These are phyloP conservation scores for Domatiomyces globalis DNA, from an alignment of 2,329 filamentous ascomycete genomes.

Conservation along the genomic window DNA sequence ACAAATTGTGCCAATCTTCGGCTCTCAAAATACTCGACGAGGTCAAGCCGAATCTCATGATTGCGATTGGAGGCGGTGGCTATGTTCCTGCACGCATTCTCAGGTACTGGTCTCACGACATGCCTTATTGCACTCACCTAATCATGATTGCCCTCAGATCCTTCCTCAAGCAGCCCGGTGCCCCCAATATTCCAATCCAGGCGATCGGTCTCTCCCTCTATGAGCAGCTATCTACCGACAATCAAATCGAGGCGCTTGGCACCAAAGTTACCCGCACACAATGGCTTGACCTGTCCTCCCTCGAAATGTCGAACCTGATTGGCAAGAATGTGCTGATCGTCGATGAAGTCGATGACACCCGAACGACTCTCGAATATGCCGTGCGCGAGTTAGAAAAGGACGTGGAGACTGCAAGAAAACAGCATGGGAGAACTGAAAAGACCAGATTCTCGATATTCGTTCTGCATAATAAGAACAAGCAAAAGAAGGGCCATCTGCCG, in stretches of 20 bases:
- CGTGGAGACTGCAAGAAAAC: constrained; percentile 63
- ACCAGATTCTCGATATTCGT: constrained; percentile 93
- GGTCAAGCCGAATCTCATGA: constrained; percentile 90
- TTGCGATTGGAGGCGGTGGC: constrained; percentile 93
- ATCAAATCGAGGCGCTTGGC: constrained; percentile 60
- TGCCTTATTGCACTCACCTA: not conserved
- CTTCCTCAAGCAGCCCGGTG: constrained; percentile 79
- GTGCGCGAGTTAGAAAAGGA: constrained; percentile 91
- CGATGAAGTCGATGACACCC: constrained; percentile 89
- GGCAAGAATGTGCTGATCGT: constrained; percentile 87
- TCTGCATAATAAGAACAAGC: constrained; percentile 97
- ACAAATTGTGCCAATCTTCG: constrained; percentile 87
- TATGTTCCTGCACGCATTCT: constrained; percentile 96
- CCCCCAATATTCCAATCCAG: constrained; percentile 95
- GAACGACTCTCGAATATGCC: constrained; percentile 86
- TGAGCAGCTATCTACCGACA: constrained; percentile 57
- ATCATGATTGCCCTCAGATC: constrained; percentile 36
- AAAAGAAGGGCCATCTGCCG: constrained; percentile 79
- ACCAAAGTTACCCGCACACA: constrained; percentile 95
- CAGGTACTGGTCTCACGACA: constrained; percentile 36
- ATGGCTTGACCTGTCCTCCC: constrained; percentile 82
- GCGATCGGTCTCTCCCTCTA: constrained; percentile 96
- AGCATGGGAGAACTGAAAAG: constrained; percentile 53
- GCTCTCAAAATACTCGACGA: constrained; percentile 68
- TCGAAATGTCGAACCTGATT: constrained; percentile 78